Conservation (phyloP, 768 basidiomycete species). For the Tylopilus plumbeoviolaceoides region DNA sequence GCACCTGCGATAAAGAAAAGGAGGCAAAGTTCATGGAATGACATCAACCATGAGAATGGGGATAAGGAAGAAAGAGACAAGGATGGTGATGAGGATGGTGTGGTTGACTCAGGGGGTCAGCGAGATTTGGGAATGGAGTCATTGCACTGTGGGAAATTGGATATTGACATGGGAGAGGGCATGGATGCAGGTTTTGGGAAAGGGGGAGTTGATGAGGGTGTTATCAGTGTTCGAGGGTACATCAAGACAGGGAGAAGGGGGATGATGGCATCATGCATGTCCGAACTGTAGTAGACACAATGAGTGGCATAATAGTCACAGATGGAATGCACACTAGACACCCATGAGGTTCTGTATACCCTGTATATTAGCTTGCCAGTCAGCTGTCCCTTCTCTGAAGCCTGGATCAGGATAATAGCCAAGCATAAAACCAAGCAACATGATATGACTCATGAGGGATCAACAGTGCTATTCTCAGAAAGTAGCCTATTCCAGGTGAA, state of each 20-base stretch:
- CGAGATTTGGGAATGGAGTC: constrained; percentile 17
- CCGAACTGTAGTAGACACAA: constrained; percentile 43
- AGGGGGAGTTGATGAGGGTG: constrained; percentile 52
- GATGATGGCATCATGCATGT: constrained; percentile 49
- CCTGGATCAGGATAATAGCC: constrained; percentile 49
- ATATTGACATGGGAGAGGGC: constrained; percentile 26
- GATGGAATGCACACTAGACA: constrained; percentile 48
- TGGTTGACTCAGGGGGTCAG: neutral
- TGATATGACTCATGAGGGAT: constrained; percentile 64
- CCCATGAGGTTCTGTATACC: constrained; percentile 93
- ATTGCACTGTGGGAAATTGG: neutral
- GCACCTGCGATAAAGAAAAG: constrained; percentile 35
- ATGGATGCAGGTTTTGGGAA: constrained; percentile 38
- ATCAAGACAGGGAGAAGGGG: constrained; percentile 42
- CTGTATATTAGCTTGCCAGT: constrained; percentile 86
- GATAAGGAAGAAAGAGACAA: constrained; percentile 40
- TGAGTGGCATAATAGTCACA: neutral
- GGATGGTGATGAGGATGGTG: constrained; percentile 30
- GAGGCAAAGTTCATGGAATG: constrained; percentile 47
- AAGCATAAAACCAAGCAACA: constrained; percentile 62
- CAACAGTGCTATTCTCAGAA: constrained; percentile 68
- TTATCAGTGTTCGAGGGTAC: constrained; percentile 40
- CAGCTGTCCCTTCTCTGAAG: constrained; percentile 59
- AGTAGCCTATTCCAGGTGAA: constrained; percentile 52
- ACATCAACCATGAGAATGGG: constrained; percentile 37